Conservation (phyloP, 2,329 filamentous ascomycete genomes). For the Talaromyces sp. region DNA sequence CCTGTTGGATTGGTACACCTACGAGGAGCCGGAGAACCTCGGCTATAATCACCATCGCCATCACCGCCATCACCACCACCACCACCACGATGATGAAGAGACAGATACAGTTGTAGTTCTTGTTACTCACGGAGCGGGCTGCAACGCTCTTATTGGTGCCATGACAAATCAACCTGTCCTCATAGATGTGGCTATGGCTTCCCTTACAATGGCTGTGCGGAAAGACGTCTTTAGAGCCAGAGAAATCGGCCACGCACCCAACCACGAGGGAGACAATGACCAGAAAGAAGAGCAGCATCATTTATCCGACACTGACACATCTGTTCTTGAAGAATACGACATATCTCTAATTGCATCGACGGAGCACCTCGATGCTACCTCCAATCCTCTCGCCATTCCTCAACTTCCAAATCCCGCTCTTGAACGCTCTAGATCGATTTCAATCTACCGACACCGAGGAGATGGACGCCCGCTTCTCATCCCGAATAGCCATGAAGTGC, state of each 20-base stretch:
- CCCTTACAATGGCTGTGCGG: constrained; percentile 78
- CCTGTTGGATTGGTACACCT: constrained; percentile 74
- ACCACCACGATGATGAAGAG: constrained; percentile 54
- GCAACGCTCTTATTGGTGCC: constrained; percentile 89
- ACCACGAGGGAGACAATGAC: constrained; percentile 6
- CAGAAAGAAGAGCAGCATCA: constrained; percentile 11
- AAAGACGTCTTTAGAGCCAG: constrained; percentile 35
- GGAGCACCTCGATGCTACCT: constrained; percentile 54
- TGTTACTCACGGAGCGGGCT: constrained; percentile 91
- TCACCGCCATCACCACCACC: constrained; percentile 41
- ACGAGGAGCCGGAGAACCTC: constrained; percentile 27
- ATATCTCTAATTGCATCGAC: constrained; percentile 56
- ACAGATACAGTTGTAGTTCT: constrained; percentile 76
- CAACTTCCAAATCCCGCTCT: constrained; percentile 17
- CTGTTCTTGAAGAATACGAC: constrained; percentile 48
- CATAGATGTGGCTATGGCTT: constrained; percentile 83
- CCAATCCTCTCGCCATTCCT: constrained; percentile 24
- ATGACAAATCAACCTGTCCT: constrained; percentile 88
- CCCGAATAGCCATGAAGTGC: constrained; percentile 11
- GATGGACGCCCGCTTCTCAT: constrained; percentile 12
- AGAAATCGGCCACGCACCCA: constrained; percentile 6
- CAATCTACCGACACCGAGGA: constrained; percentile 27
- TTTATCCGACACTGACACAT: constrained; percentile 20
- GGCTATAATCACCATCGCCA: constrained; percentile 28
- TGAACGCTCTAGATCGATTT: constrained; percentile 19